These are phyloP conservation scores for Areca catechu DNA, from an alignment of 176 grass and related monocot genomes.

Conservation along the genomic window DNA sequence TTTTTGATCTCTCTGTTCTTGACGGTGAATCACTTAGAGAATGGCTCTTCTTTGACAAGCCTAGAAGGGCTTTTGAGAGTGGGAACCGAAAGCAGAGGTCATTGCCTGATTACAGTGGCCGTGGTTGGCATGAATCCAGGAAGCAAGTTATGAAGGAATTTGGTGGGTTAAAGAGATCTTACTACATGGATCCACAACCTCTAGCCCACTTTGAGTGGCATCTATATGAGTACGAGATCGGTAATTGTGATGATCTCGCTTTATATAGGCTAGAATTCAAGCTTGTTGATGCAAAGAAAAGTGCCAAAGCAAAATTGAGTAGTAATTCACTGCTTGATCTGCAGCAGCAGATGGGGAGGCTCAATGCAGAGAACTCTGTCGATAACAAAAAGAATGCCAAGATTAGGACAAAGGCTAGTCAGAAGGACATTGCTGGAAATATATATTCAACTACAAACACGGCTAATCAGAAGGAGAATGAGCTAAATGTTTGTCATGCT, in stretches of 20 bases:
- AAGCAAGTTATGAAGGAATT: constrained; percentile 22
- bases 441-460: not conserved
- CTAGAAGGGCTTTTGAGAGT: constrained; percentile 19
- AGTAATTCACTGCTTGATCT: constrained; percentile 2
- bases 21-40: constrained; percentile 16
- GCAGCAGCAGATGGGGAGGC: constrained; percentile 18
- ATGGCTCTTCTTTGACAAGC: constrained; percentile 24
- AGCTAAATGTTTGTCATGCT: not conserved
- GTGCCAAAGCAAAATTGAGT: constrained; percentile 1
- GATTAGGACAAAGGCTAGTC: constrained; percentile 1
- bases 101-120: constrained; percentile 14
- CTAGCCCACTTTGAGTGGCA: constrained; percentile 12
- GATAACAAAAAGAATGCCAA: constrained; percentile 10
- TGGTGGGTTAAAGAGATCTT: constrained; percentile 14
- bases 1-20: constrained; percentile 16
- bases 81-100: constrained; percentile 20
- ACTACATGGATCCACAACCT: constrained; percentile 22
- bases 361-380: not conserved
- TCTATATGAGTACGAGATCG: constrained; percentile 17
- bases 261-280: constrained; percentile 19
- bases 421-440: constrained; percentile 1
- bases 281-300: constrained; percentile 15
- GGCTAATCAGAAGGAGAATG: constrained; percentile 1
- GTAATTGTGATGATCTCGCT: constrained; percentile 5
- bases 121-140: constrained; percentile 22